These are phyloP conservation scores for Alternaria ventricosa DNA, from an alignment of 2,329 filamentous ascomycete species.

Conservation along the genomic window DNA sequence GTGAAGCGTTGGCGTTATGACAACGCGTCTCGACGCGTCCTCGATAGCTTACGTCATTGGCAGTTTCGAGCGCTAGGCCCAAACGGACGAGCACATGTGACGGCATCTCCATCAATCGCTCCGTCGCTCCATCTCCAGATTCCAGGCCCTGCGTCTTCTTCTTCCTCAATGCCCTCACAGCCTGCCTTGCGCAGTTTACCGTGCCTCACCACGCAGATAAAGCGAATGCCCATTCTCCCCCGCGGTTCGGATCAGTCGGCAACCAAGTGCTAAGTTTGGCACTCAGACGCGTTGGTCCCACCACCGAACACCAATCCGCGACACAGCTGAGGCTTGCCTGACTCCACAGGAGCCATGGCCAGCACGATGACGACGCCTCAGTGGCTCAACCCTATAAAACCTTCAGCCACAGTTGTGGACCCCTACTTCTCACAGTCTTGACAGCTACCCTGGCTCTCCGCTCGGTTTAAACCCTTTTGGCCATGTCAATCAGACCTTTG, in stretches of 20 bases:
- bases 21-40: neutral
- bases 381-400: slow-evolving; percentile 5
- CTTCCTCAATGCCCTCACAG: neutral
- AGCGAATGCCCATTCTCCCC: neutral
- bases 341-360: slow-evolving; percentile 11
- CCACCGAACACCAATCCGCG: slow-evolving; percentile 24
- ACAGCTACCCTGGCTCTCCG: neutral
- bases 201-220: neutral
- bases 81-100: neutral
- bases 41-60: neutral
- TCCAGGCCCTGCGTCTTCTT: neutral
- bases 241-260: slow-evolving; percentile 24
- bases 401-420: slow-evolving; percentile 19
- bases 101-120: neutral
- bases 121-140: neutral
- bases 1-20: neutral
- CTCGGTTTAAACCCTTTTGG: neutral
- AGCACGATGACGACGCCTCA: slow-evolving; percentile 14
- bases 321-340: slow-evolving; percentile 16
- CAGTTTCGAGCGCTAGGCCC: neutral
- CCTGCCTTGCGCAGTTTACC: too few relatives aligned
- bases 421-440: neutral
- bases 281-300: slow-evolving; percentile 14
- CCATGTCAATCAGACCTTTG: slow-evolving; percentile 26
- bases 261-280: slow-evolving; percentile 16